phyloP scores from a whole-genome alignment of 305 asterid species.

The Fraxinus nigra region DNA sequence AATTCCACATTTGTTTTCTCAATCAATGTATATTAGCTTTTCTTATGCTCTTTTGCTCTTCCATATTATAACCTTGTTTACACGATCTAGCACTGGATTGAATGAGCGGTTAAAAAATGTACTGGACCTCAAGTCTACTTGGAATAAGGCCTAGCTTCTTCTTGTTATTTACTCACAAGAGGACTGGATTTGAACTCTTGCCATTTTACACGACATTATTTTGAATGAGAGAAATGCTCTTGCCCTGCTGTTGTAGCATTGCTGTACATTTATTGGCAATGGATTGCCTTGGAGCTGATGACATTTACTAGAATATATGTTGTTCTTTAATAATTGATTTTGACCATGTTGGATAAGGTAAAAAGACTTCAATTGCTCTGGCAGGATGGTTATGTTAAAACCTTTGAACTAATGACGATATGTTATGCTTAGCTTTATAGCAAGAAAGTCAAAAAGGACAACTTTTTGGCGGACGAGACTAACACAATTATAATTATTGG shows the following conservation, averaged over 20 bases:
- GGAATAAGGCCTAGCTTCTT: neutral
- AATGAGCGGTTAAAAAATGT: neutral
- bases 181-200: slow-evolving; percentile 12
- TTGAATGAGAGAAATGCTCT: neutral
- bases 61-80: neutral
- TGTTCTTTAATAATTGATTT: neutral
- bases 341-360: neutral
- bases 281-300: neutral
- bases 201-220: neutral
- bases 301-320: neutral
- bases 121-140: neutral
- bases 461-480: neutral
- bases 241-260: slow-evolving; percentile 1
- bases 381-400: neutral
- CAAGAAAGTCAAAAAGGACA: neutral
- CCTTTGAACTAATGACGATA: neutral
- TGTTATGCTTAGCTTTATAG: neutral
- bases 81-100: neutral
- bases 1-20: slow-evolving; percentile 21
- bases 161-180: neutral
- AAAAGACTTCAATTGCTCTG: neutral
- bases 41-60: slow-evolving; percentile 18
- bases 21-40: slow-evolving; percentile 36
- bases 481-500: neutral
- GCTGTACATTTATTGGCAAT: neutral